Evolutionary conservation across 495 filamentous ascomycete species (phyloP), one percentile per base, ranked within the genome.

Genomic region (Oleoguttula mirabilis): DNA sequence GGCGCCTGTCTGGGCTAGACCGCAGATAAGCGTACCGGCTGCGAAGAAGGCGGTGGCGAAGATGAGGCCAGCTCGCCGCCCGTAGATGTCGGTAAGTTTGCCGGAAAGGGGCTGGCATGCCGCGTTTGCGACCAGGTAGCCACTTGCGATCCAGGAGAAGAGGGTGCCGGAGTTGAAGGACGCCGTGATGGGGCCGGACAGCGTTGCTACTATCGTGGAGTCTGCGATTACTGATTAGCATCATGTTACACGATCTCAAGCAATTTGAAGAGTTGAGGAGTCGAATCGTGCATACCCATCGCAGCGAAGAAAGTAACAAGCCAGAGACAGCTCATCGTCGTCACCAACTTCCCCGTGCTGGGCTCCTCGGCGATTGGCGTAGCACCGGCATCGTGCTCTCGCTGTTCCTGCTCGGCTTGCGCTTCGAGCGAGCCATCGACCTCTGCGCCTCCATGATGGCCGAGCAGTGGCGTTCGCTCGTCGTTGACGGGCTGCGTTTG

Each of bases 81-180:
- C 79, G 57, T 85, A 90, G 15, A 95, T 90, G 56, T 95, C 88
- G 0, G 88, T 94, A 47, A 94, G 58, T 4, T 82, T 73, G 14
- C 88, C 88, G 36, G 79, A 80, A 10, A 95, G 63, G 2, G 88
- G 88, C 49, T 95, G 88, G 36, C 76, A 79, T 2, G 84, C 84
- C 4, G 88, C 84, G 61, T 88, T 92, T 35, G 88, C 79, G 49
- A 95, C 88, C 21, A 94, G 72, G 59, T 94, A 95, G 19, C 84
- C 76, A 3, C 82, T 82, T 2, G 86, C 88, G 10, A 95, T 76
- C 88, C 88, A 95, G 4, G 86, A 88, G 32, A 94, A 66, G 20
- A 90, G 63, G n/a, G 76, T 78, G 32, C 93, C 70, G 1, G 84
- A 92, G 36, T 77, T 68, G 61, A 95, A 94, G 14, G 82, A 80